Evolutionary conservation across 257 asterid species (phyloP), one percentile per base, ranked within the genome.

Genomic region (Cinchona pubescens): DNA sequence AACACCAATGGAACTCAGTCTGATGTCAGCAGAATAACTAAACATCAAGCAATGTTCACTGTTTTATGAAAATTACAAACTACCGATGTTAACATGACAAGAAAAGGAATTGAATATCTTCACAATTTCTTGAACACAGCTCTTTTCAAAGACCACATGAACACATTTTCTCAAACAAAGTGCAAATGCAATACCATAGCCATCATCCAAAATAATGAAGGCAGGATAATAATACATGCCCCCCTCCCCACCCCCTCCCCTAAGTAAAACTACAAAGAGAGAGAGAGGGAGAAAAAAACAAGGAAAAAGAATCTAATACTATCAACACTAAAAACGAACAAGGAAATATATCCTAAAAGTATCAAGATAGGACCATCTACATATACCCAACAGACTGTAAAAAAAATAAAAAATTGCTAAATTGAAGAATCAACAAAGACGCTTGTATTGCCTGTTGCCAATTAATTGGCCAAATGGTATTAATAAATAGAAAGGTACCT

Each of bases 401-500:
- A 30, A 34, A n/a, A n/a, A n/a, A n/a, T 14, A n/a, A n/a, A 4
- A 34, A 8, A 4, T n/a, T n/a, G n/a, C n/a, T n/a, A n/a, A 69
- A 2, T 7, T 30, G 19, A 23, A 68, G 21, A 18, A 69, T 69
- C 10, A 15, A 25, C 16, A 25, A 34, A 30, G 49, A 51, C 7
- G 18, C 13, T 27, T 35, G 51, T 7, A 35, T 35, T 71, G 43
- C 64, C 29, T 55, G 27, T 55, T 11, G 35, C 51, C 53, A 55
- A 55, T 56, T 34, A 15, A 35, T 61, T 48, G 60, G 34, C 32
- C 15, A 65, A 29, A 63, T 73, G 45, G 67, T 69, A 69, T 66
- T 43, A 72, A 76, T 30, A n/a, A 68, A 51, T 66, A 75, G 27
- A 34, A 35, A n/a, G 18, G 46, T 83, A 90, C 97, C 98, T 95